These are phyloP conservation scores for Claviceps quebecensis DNA, from an alignment of 2,329 filamentous ascomycete genomes.

Conservation along the genomic window DNA sequence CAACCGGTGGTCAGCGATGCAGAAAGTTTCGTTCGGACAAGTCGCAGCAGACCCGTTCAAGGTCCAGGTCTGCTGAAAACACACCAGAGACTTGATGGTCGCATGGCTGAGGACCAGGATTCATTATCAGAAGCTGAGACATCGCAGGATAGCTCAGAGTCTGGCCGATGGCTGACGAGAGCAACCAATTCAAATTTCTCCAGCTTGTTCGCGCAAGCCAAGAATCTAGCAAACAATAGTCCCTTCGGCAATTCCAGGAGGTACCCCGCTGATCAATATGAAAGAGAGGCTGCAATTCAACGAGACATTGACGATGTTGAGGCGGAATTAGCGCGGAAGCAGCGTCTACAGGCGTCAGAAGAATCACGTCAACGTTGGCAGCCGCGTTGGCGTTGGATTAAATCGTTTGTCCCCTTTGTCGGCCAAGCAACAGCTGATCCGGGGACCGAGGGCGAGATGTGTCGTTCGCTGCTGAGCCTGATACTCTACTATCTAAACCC, in stretches of 20 bases:
- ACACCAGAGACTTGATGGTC: not conserved
- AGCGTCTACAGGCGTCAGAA: conserved; percentile 3
- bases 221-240: conserved; percentile 5
- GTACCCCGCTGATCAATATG: conserved; percentile 8
- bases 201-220: conserved; percentile 4
- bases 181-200: conserved; percentile 5
- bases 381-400: conserved; percentile 11
- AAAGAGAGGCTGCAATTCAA: conserved; percentile 13
- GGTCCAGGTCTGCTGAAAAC: not conserved
- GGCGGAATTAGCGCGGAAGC: conserved; percentile 2
- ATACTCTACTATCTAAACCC: conserved; percentile 16
- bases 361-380: conserved; percentile 6
- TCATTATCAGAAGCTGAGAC: not conserved
- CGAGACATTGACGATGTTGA: conserved; percentile 10
- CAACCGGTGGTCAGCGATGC: not conserved
- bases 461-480: conserved; percentile 9
- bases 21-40: not conserved
- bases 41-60: not conserved
- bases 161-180: conserved; percentile 6
- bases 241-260: conserved; percentile 4
- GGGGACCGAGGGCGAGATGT: not conserved
- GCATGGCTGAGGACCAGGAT: not conserved
- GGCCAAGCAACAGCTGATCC: not conserved
- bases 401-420: conserved; percentile 7
- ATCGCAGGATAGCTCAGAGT: conserved; percentile 3